Evolutionary conservation across 352 stramenopile species (phyloP), one percentile per base, ranked within the genome.

Genomic region (Phytophthora pini): DNA sequence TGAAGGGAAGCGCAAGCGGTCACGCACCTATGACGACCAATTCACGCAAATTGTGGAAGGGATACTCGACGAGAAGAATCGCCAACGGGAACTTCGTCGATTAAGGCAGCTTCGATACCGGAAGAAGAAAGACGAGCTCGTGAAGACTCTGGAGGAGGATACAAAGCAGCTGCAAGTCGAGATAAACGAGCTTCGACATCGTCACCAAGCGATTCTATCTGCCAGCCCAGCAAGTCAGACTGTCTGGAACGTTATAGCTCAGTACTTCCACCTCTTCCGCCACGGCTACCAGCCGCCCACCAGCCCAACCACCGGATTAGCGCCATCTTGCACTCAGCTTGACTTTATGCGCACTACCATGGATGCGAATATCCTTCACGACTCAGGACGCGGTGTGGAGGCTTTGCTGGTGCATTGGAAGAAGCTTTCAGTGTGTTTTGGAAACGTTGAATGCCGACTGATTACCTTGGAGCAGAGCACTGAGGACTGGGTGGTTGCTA

Each of bases 271-370:
- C 24, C 26, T 48, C 12, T 58, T 48, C 17, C 26, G 51, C 34
- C 24, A 29, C 29, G 51, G 51, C 3, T 48, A 46, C 20, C 51
- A 48, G 10, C 51, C 6, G 15, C 27, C 27, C 3, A 29, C 15
- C 6, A 9, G 27, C 17, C 4, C 31, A 31, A 53, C n/a, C n/a
- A 53, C 29, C 17, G 47, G 29, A n/a, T 29, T 41, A 41, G 29
- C 27, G 1, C 15, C 47, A 2, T 39, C 31, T 9, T 17, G 17
- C 29, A 13, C 26, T 24, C 47, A 47, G 2, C 13, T 48, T 32
- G 15, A 29, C n/a, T 55, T 62, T 62, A n/a, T 62, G 53, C 40
- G 34, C 5, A 41, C 40, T 24, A 52, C 32, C 13, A 36, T 52
- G 53, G 29, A 29, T 15, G n/a, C 17, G 27, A 27, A 60, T 13